phyloP scores from a whole-genome alignment of 805 yeast species.

The Candida pini region DNA sequence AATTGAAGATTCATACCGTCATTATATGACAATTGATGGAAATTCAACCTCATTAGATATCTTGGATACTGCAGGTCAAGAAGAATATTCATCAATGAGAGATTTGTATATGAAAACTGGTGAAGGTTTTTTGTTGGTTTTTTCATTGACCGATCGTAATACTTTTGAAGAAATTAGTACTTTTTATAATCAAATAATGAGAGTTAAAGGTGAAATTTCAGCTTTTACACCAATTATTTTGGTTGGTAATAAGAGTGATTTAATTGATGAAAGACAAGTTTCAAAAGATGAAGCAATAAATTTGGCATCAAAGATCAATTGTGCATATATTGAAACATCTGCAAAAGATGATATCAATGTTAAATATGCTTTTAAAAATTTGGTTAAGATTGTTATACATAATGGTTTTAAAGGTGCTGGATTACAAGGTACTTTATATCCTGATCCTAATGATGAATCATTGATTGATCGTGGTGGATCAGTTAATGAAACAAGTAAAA shows the following conservation, averaged over 20 bases:
- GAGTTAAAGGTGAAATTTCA: conserved; percentile 42
- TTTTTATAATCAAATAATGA: conserved; percentile 47
- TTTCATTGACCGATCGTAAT: conserved; percentile 77
- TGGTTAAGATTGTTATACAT: conserved; percentile 30
- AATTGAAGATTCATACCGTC: conserved; percentile 87
- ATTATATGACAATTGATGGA: conserved; percentile 78
- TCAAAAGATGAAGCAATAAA: conserved; percentile 50
- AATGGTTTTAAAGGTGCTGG: conserved; percentile 21
- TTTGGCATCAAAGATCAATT: conserved; percentile 60
- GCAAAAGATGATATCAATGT: conserved; percentile 91
- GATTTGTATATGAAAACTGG: conserved; percentile 97
- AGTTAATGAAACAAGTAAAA: conserved; percentile 19
- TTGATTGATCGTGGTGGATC: neutral
- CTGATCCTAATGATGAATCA: conserved; percentile 22
- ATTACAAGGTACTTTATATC: conserved; percentile 23
- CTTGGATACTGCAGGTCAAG: conserved; percentile 97
- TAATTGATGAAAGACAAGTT: conserved; percentile 59
- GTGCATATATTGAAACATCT: conserved; percentile 83
- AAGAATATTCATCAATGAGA: conserved; percentile 88
- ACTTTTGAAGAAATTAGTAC: conserved; percentile 80
- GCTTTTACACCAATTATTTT: conserved; percentile 71
- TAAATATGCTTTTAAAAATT: conserved; percentile 29
- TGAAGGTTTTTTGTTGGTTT: conserved; percentile 87
- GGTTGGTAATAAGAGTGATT: conserved; percentile 73
- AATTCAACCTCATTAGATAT: conserved; percentile 78